Percentiles rank a stretch among this genome's conserved stretches.
Evolutionary conservation across 2,329 filamentous ascomycete species (phyloP).

Genomic region (Metarhizium brunneum): DNA sequence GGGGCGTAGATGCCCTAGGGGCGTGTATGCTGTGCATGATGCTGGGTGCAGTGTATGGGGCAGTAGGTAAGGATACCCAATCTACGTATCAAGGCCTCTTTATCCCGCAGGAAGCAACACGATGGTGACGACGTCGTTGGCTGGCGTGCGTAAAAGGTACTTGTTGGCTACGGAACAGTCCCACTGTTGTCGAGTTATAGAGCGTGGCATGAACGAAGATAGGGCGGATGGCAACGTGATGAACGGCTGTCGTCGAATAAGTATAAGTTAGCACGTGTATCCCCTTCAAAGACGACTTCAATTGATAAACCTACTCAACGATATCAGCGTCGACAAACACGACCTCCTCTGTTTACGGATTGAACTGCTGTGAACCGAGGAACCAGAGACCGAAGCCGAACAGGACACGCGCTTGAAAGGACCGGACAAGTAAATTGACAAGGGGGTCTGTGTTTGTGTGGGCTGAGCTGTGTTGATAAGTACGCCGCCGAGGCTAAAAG

Average conservation of each 20-base stretch:
- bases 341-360: not conserved
- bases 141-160: slow-evolving; percentile 13
- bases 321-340: not conserved
- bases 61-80: slow-evolving; percentile 31
- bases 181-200: slow-evolving; percentile 16
- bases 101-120: slow-evolving; percentile 25
- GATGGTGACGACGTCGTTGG: slow-evolving; percentile 19
- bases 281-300: slow-evolving; percentile 12
- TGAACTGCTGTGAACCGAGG: not conserved
- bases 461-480: not conserved
- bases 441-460: not conserved
- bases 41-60: slow-evolving; percentile 21
- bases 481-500: not conserved
- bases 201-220: slow-evolving; percentile 9
- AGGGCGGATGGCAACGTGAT: slow-evolving; percentile 16
- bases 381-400: not conserved
- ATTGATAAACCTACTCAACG: slow-evolving; percentile 9
- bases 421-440: not conserved
- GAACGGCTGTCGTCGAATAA: slow-evolving; percentile 16
- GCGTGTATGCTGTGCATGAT: slow-evolving; percentile 19
- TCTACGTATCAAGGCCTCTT: slow-evolving; percentile 26
- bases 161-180: slow-evolving; percentile 21
- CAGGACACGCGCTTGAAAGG: not conserved
- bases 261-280: slow-evolving; percentile 31
- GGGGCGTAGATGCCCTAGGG: slow-evolving; percentile 12